These are phyloP conservation scores for Talaromyces atroroseus DNA, from an alignment of 2,329 filamentous ascomycete genomes.

Conservation along the genomic window DNA sequence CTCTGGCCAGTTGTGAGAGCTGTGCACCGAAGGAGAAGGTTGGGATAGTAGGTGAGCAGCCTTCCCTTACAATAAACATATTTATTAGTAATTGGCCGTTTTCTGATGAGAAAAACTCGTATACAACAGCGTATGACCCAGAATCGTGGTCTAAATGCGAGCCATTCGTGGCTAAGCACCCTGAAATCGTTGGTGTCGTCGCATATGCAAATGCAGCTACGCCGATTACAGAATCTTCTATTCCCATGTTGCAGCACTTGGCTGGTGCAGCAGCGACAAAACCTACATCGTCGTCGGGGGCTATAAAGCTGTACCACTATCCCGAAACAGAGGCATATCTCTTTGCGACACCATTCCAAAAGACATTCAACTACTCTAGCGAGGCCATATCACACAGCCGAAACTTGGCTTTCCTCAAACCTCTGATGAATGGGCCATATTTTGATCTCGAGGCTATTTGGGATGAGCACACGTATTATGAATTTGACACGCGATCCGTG, in stretches of 20 bases:
- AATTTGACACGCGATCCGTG: slow-evolving; percentile 64
- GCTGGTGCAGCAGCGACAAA: neutral
- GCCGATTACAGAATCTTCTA: neutral
- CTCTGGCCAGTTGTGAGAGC: slow-evolving; percentile 21
- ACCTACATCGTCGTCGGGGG: neutral
- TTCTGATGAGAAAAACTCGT: neutral
- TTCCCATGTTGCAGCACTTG: neutral
- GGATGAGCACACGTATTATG: slow-evolving; percentile 69
- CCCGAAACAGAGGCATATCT: slow-evolving; percentile 25
- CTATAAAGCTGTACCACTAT: slow-evolving; percentile 36
- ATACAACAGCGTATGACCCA: neutral
- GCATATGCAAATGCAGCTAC: neutral
- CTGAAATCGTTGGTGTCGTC: neutral
- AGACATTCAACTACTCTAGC: slow-evolving; percentile 47
- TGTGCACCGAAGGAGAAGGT: slow-evolving; percentile 9
- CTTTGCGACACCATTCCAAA: slow-evolving; percentile 49
- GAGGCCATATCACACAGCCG: slow-evolving; percentile 63
- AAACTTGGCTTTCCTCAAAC: slow-evolving; percentile 60
- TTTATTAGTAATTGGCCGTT: neutral
- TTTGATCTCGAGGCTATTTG: slow-evolving; percentile 73
- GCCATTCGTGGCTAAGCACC: neutral
- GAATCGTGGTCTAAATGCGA: neutral
- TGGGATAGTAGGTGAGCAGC: neutral
- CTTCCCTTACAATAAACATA: neutral
- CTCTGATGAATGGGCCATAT: slow-evolving; percentile 55